These are phyloP conservation scores for Chenopodium berlandieri DNA, from an alignment of 148 eudicot genomes.

Conservation along the genomic window DNA sequence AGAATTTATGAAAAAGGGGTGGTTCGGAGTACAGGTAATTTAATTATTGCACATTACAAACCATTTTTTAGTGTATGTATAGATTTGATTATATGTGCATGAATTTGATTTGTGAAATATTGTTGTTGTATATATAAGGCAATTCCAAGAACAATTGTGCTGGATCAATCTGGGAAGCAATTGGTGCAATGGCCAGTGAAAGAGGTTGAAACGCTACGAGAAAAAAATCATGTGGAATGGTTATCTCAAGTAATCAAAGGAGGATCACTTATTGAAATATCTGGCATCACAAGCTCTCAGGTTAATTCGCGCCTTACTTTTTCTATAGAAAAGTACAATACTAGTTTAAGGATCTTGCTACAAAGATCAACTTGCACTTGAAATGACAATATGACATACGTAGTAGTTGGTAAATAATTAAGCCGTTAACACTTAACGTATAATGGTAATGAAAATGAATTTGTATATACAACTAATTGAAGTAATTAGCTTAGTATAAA, in stretches of 20 bases:
- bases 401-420: no score
- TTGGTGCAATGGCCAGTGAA: conserved; percentile 52
- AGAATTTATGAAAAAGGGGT: conserved; percentile 37
- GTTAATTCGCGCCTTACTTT: conserved; percentile 1
- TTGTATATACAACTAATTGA: no score
- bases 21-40: conserved; percentile 55
- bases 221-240: conserved; percentile 14
- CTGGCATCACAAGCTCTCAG: conserved; percentile 43
- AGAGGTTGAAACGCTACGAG: conserved; percentile 43
- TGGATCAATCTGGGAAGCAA: conserved; percentile 42
- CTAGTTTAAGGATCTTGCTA: no score
- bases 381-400: no score
- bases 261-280: conserved; percentile 29
- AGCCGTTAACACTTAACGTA: no score
- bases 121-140: conserved; percentile 23
- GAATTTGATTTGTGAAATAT: not conserved
- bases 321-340: no score
- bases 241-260: conserved; percentile 26
- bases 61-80: not conserved
- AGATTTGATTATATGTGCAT: not conserved
- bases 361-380: no score
- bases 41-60: not conserved
- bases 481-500: no score
- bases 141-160: conserved; percentile 51
- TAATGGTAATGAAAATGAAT: no score